Base-by-base conservation (phyloP, 73 alveolate genomes). In the Paramecium sonneborni region DNA sequence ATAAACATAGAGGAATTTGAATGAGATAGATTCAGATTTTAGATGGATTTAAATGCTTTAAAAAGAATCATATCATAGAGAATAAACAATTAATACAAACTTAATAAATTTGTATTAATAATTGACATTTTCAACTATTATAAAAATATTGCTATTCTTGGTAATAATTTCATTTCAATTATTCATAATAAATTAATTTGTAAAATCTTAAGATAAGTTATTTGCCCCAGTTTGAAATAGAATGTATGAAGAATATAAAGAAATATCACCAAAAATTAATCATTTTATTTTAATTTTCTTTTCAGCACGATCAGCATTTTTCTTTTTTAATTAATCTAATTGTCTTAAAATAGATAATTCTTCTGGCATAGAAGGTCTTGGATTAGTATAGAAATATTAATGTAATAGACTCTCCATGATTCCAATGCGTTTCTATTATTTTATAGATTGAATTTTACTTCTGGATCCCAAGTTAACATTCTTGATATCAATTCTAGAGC, bases 391-490 rank as follows among this genome's bases (percentile, higher is more conserved):
- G n/a, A 79, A 79, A 23, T 79, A 79, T 23, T 23, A 20, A 79
- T 79, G 69, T 26, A 79, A 44, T 39, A 79, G 14, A 43, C 76
- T 30, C 24, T 79, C 69, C 32, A 62, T 79, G 14, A 79, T 76
- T 39, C 90, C 72, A 20, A 79, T 79, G 6, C 90, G 24, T 46
- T 79, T 79, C 90, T 79, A 20, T 23, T 3, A 12, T 0, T 24
- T 79, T 32, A 72, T 35, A 72, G 41, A 32, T 30, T 34, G 14
- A 5, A 5, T 8, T 30, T 12, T 88, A 88, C 94, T 35, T 88
- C 74, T 20, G 94, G 94, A 88, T 88, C 94, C 94, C 94, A 88
- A 6, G 74, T 30, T 39, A 88, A 28, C 94, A 88, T 88, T 88
- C 62, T 70, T 14, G 67, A 39, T 15, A 88, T 76, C 14, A 88